Evolutionary conservation across 2,329 filamentous ascomycete species (phyloP).

Genomic region (Verticillium nonalfalfae): DNA sequence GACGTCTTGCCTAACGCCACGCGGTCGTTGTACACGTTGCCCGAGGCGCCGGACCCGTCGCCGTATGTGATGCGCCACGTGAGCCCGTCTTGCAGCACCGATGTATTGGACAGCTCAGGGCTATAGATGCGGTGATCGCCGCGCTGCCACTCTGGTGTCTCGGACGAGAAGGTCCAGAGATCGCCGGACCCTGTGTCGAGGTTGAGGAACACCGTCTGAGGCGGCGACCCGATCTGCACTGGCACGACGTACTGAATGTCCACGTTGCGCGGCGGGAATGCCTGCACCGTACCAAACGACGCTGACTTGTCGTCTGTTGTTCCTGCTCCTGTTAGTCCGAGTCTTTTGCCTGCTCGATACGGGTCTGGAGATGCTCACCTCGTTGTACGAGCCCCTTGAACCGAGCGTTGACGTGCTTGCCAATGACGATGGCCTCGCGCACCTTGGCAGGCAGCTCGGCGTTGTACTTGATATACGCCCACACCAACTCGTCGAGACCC

Average conservation of each 20-base stretch:
- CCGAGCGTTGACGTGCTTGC: conserved; percentile 17
- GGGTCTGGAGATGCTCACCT: background rate
- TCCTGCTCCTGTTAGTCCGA: background rate
- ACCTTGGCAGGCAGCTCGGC: conserved; percentile 20
- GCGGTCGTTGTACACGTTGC: conserved; percentile 59
- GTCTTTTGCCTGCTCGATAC: background rate
- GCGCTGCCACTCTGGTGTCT: conserved; percentile 40
- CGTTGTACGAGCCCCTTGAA: conserved; percentile 10
- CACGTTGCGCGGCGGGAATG: conserved; percentile 23
- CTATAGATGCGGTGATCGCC: conserved; percentile 52
- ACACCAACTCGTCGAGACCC: conserved; percentile 24
- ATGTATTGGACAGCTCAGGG: conserved; percentile 34
- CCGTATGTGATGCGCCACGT: conserved; percentile 59
- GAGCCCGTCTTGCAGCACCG: conserved; percentile 29
- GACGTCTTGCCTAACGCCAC: conserved; percentile 55
- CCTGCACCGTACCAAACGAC: conserved; percentile 15
- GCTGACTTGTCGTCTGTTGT: conserved; percentile 5
- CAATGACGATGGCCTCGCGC: conserved; percentile 14
- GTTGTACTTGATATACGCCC: conserved; percentile 30
- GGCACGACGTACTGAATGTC: conserved; percentile 56
- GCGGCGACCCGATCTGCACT: conserved; percentile 52
- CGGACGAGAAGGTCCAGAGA: conserved; percentile 60
- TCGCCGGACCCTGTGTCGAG: conserved; percentile 60
- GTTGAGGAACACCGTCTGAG: conserved; percentile 56
- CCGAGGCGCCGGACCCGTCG: conserved; percentile 56